Base-by-base conservation (phyloP, 2,329 filamentous ascomycete species). In the Claviceps pusilla region DNA sequence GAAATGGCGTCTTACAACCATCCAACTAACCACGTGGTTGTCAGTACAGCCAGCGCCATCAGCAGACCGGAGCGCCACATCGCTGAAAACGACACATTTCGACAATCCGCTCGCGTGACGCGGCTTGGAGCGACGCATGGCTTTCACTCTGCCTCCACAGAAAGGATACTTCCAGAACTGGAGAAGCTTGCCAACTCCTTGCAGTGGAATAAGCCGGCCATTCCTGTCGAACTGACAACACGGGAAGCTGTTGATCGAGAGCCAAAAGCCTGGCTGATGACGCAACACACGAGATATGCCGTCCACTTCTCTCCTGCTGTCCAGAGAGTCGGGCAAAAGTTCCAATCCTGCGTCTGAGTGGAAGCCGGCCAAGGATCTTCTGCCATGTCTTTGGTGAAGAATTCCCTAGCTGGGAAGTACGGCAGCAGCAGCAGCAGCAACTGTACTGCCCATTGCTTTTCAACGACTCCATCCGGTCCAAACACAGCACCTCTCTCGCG, bases 241-340 rank as follows among this genome's bases (percentile, higher is more conserved):
- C n/a, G 55, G 3, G 28, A 39, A 10, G 11, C 46, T 7, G 14
- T n/a, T 35, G 28, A 5, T 6, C 28, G 11, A 3, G 41, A 29
- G 2, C 37, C 55, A 2, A 24, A n/a, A 3, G 16, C 57, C 39
- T 37, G 29, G 1, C 64, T 63, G 33, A 56, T 70, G 3, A 50
- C 67, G 0, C 52, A 65, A 0, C 74, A 77, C 51, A 68, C 72
- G 60, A 58, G 73, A 1, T 45, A 68, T 0, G 71, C 74, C 0
- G 75, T 77, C 0, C 74, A 64, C 58, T 75, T 75, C 57, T 42
- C 64, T 28, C 64, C 74, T 7, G 76, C 71, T 0, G 55, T 76
- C 0, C 60, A 70, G 41, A 59, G 74, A 0, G 58, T 78, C 0
- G 57, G 63, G 0, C 54, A 66, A 7, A 51, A 63, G 6, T 59